phyloP scores from a whole-genome alignment of 495 filamentous ascomycete species.

The Thermothielavioides terrestris region DNA sequence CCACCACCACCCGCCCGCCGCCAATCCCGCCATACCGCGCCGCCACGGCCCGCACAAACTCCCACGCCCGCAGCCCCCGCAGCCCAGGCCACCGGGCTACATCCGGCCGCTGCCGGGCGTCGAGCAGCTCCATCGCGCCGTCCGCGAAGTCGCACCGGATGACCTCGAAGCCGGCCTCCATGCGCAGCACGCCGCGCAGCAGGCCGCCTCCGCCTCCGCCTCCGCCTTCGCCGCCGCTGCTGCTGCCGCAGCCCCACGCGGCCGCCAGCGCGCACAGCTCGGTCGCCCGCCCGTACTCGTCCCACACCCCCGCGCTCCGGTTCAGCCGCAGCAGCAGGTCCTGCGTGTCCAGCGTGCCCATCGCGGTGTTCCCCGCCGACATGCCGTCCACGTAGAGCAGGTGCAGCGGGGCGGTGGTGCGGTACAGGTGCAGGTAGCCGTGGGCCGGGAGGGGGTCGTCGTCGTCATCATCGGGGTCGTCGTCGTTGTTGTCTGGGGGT shows the following conservation, averaged over 20 bases:
- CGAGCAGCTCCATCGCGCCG: slow-evolving; percentile 19
- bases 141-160: slow-evolving; percentile 54
- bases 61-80: neutral
- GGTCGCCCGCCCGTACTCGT: slow-evolving; percentile 40
- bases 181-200: slow-evolving; percentile 55
- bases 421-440: slow-evolving; percentile 51
- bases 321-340: slow-evolving; percentile 41
- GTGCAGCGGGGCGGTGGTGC: slow-evolving; percentile 38
- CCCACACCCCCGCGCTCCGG: neutral
- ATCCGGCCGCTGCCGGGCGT: slow-evolving; percentile 8
- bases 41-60: slow-evolving; percentile 36
- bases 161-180: slow-evolving; percentile 63
- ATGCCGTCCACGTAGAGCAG: slow-evolving; percentile 57
- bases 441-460: neutral
- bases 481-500: neutral
- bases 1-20: slow-evolving; percentile 42
- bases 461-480: neutral
- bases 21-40: slow-evolving; percentile 54
- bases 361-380: slow-evolving; percentile 47
- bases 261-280: slow-evolving; percentile 43
- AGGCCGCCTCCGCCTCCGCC: too few relatives aligned
- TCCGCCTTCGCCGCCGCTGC: too few relatives aligned
- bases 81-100: neutral
- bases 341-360: slow-evolving; percentile 55
- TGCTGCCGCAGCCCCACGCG: slow-evolving; percentile 43